Conservation (phyloP, 192 early-diverging fungal genomes). For the Backusella westeae region DNA sequence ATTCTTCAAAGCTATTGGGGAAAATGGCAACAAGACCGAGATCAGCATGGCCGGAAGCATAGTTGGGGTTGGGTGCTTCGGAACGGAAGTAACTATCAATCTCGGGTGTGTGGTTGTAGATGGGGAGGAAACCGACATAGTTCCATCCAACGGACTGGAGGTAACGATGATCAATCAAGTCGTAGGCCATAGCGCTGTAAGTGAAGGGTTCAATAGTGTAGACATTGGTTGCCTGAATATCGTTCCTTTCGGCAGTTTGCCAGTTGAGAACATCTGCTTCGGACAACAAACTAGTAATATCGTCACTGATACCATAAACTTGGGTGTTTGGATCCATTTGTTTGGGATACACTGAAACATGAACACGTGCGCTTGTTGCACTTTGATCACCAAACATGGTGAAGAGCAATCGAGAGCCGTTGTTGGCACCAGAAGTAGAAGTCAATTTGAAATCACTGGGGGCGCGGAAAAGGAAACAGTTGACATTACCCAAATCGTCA, state of each 20-base stretch:
- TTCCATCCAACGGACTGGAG: conserved; percentile 36
- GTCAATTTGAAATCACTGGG: conserved; percentile 23
- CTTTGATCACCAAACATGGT: conserved; percentile 30
- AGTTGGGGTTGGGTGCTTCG: conserved; percentile 29
- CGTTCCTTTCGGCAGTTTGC: conserved; percentile 34
- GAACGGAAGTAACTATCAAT: conserved; percentile 27
- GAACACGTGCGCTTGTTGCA: conserved; percentile 26
- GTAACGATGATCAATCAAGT: conserved; percentile 29
- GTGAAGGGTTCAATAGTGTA: conserved; percentile 30
- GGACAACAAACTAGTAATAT: conserved; percentile 9
- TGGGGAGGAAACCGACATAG: conserved; percentile 37
- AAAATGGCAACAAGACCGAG: conserved; percentile 25
- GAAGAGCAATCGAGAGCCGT: conserved; percentile 33
- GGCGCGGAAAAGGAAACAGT: conserved; percentile 31
- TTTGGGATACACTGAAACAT: conserved; percentile 33
- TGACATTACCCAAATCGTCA: conserved; percentile 26
- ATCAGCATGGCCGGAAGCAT: conserved; percentile 21
- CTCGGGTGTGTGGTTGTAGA: conserved; percentile 32
- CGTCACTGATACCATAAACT: conserved; percentile 19
- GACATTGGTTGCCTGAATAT: conserved; percentile 26
- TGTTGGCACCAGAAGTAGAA: conserved; percentile 30
- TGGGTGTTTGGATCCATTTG: conserved; percentile 32
- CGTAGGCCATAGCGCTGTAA: conserved; percentile 29
- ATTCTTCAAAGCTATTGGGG: conserved; percentile 12
- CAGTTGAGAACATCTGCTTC: conserved; percentile 19